These are phyloP conservation scores for Blastomyces percursus DNA, from an alignment of 2,329 filamentous ascomycete genomes.

Conservation along the genomic window DNA sequence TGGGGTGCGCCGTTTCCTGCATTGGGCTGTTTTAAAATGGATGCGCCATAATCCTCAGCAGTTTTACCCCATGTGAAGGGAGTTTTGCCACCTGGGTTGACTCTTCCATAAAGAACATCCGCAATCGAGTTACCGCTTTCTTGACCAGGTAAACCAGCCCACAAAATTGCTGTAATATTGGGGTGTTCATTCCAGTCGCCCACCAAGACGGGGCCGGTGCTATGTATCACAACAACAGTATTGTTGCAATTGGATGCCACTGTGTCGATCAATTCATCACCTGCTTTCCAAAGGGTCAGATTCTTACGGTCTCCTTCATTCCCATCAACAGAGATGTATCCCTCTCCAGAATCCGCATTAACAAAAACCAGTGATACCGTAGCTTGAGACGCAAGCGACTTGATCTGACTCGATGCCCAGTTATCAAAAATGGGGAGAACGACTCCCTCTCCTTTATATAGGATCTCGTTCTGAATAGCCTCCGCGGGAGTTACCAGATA, in stretches of 20 bases:
- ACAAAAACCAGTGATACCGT: conserved; percentile 67
- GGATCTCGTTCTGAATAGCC: conserved; percentile 55
- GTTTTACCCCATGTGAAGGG: conserved; percentile 50
- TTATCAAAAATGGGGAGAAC: conserved; percentile 51
- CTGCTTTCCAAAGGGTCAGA: conserved; percentile 75
- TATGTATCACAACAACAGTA: conserved; percentile 86
- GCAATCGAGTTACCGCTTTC: conserved; percentile 65
- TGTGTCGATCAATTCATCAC: conserved; percentile 69
- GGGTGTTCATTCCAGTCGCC: conserved; percentile 50
- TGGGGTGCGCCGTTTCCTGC: conserved; percentile 47
- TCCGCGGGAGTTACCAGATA: conserved; percentile 53
- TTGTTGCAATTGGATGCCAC: conserved; percentile 70
- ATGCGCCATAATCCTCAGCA: conserved; percentile 44
- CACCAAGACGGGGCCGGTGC: conserved; percentile 66
- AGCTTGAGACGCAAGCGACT: conserved; percentile 41
- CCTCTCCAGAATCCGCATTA: conserved; percentile 78
- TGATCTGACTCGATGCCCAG: conserved; percentile 43
- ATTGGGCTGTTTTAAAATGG: conserved; percentile 48
- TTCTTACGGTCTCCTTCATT: conserved; percentile 88
- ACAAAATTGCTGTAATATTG: conserved; percentile 64
- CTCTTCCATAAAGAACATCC: conserved; percentile 59
- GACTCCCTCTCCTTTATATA: conserved; percentile 53
- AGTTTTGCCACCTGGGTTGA: conserved; percentile 52
- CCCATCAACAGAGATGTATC: conserved; percentile 69
- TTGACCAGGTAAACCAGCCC: conserved; percentile 63